Percentiles rank a stretch among this genome's conserved stretches.
These are phyloP conservation scores for Fusarium nanum DNA, from an alignment of 2,329 filamentous ascomycete genomes.

Conservation along the genomic window DNA sequence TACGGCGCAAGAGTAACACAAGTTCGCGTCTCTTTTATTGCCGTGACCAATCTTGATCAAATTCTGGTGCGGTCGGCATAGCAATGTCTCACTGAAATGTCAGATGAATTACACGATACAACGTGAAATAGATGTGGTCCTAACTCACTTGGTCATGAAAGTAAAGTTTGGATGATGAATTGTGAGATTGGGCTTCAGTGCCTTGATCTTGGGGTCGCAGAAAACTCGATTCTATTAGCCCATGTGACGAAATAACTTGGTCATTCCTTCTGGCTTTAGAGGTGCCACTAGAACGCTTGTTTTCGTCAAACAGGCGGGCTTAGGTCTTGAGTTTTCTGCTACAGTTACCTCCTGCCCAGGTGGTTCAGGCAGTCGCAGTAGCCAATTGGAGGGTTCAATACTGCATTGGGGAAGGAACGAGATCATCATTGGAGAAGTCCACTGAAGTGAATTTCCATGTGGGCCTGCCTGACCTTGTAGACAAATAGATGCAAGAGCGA, in stretches of 20 bases:
- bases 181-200: slow-evolving; percentile 33
- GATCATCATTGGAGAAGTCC: slow-evolving; percentile 40
- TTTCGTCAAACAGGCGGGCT: background rate
- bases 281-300: background rate
- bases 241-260: background rate
- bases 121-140: background rate
- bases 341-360: background rate
- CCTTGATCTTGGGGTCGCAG: background rate
- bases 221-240: background rate
- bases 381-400: slow-evolving; percentile 44
- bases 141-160: slow-evolving; percentile 4
- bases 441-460: background rate
- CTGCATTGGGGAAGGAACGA: slow-evolving; percentile 30
- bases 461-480: background rate
- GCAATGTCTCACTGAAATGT: background rate
- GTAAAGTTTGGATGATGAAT: slow-evolving; percentile 15
- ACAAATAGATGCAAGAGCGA: background rate
- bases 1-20: slow-evolving; percentile 28
- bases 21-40: slow-evolving; percentile 17
- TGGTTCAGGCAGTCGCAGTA: slow-evolving; percentile 11
- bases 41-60: slow-evolving; percentile 9
- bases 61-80: background rate
- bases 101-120: background rate
- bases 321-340: background rate
- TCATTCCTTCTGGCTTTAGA: background rate